Percentiles rank a stretch among this genome's conserved stretches.
phyloP scores from a whole-genome alignment of 306 rosid species.

The Corylus americana region DNA sequence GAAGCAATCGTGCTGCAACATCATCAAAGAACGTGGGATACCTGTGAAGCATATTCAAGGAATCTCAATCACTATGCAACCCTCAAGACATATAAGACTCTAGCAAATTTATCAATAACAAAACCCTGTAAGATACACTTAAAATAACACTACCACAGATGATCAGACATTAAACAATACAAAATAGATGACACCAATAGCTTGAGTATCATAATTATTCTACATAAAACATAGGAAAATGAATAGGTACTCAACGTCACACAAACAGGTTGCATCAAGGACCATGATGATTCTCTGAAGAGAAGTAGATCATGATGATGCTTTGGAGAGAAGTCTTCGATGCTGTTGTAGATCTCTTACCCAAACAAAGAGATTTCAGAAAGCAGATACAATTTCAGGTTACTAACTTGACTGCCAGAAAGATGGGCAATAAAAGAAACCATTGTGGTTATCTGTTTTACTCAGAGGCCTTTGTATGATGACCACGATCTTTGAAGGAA shows the following conservation, averaged over 20 bases:
- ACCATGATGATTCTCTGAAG: not conserved
- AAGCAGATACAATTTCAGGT: not conserved
- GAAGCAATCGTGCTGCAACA: slow-evolving; percentile 90
- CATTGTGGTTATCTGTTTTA: not conserved
- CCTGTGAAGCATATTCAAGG: slow-evolving; percentile 49
- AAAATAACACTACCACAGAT: not conserved
- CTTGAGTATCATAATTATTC: not conserved
- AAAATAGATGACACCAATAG: not conserved
- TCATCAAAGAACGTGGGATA: slow-evolving; percentile 90
- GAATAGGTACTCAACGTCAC: not conserved
- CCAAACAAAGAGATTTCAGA: not conserved
- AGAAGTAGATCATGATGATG: not conserved
- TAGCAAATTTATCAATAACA: not conserved
- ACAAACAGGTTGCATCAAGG: not conserved
- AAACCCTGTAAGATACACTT: not conserved
- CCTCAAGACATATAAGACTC: not conserved
- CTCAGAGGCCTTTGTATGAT: not conserved
- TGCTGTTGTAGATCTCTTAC: not conserved
- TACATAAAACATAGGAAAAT: not conserved
- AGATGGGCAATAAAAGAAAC: not conserved
- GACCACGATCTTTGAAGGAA: not conserved
- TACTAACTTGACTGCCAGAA: not conserved
- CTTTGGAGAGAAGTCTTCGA: not conserved
- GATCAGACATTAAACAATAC: not conserved
- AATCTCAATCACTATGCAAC: slow-evolving; percentile 29